A percentile compares a stretch with the other conserved stretches of the same genome.
Evolutionary conservation across 2,329 filamentous ascomycete genomes (phyloP).

Genomic region (Myriosclerotinia scirpicola): DNA sequence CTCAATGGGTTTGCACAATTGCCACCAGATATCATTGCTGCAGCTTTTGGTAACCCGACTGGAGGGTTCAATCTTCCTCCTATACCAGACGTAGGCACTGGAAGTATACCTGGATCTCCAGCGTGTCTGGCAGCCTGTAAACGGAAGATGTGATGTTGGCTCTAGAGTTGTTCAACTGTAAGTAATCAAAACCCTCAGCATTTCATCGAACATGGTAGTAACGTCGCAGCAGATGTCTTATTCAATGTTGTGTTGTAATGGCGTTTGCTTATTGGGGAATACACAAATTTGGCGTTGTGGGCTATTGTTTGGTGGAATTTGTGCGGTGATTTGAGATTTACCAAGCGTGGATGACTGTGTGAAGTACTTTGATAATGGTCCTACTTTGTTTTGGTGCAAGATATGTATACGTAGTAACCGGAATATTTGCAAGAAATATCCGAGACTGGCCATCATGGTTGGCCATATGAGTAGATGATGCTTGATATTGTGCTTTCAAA

Average conservation of each 20-base stretch:
- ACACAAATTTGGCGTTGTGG: not conserved
- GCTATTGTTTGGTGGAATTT: not conserved
- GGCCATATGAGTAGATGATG: not conserved
- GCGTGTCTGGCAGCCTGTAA: slow-evolving; percentile 42
- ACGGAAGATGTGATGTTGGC: not conserved
- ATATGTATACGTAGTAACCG: slow-evolving; percentile 2
- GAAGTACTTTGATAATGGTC: not conserved
- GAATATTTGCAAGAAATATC: not conserved
- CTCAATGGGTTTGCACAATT: slow-evolving; percentile 47
- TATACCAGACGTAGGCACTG: slow-evolving; percentile 46
- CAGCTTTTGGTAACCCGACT: slow-evolving; percentile 45
- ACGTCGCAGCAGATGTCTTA: not conserved
- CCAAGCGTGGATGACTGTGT: not conserved
- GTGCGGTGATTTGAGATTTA: not conserved
- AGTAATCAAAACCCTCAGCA: not conserved
- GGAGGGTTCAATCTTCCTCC: slow-evolving; percentile 20
- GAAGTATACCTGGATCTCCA: slow-evolving; percentile 44
- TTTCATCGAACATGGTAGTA: not conserved
- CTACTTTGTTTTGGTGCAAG: not conserved
- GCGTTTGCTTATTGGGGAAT: not conserved
- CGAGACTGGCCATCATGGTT: slow-evolving; percentile 8
- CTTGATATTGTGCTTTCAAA: not conserved
- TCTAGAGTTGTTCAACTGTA: not conserved
- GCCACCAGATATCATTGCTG: slow-evolving; percentile 45
- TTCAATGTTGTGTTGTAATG: not conserved